Evolutionary conservation across 495 filamentous ascomycete genomes (phyloP).

Genomic region (Penicillium pancosmium): DNA sequence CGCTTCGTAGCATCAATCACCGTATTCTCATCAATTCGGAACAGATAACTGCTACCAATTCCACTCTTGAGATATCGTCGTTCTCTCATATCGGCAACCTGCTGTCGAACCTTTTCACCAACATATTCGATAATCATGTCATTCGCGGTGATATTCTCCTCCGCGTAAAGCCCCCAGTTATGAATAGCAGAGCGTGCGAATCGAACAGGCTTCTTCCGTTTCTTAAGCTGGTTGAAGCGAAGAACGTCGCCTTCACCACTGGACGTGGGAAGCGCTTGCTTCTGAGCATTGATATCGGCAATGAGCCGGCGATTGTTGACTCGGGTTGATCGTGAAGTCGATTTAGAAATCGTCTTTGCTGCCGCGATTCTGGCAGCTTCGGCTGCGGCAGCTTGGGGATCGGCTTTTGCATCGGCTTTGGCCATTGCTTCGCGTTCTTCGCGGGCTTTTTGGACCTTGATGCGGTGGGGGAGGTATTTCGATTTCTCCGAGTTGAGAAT

Average conservation of each 20-base stretch:
- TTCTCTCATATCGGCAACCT: constrained; percentile 94
- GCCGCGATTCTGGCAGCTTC: constrained; percentile 74
- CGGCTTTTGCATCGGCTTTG: constrained; percentile 73
- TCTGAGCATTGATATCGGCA: constrained; percentile 92
- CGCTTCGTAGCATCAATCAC: constrained; percentile 98
- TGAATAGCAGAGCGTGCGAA: constrained; percentile 98
- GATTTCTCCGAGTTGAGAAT: constrained; percentile 97
- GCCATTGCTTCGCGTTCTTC: constrained; percentile 84
- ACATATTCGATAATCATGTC: constrained; percentile 99
- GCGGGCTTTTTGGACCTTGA: constrained; percentile 87
- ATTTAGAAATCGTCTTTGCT: constrained; percentile 76
- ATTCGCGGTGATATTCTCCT: constrained; percentile 94
- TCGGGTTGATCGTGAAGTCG: constrained; percentile 82
- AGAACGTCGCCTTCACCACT: constrained; percentile 82
- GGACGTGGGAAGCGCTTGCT: constrained; percentile 71
- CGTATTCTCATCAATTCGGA: constrained; percentile 96
- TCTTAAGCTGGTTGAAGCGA: constrained; percentile 98
- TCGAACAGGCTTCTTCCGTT: constrained; percentile 97
- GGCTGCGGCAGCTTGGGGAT: constrained; percentile 64
- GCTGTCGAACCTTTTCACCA: constrained; percentile 93
- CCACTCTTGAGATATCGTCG: constrained; percentile 90
- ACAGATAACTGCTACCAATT: constrained; percentile 96
- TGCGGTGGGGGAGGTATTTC: constrained; percentile 95
- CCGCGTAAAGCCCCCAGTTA: constrained; percentile 97
- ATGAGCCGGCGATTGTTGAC: constrained; percentile 93